These are phyloP conservation scores for Thalassiosira mediterranea DNA, from an alignment of 352 stramenopile species.

Conservation along the genomic window DNA sequence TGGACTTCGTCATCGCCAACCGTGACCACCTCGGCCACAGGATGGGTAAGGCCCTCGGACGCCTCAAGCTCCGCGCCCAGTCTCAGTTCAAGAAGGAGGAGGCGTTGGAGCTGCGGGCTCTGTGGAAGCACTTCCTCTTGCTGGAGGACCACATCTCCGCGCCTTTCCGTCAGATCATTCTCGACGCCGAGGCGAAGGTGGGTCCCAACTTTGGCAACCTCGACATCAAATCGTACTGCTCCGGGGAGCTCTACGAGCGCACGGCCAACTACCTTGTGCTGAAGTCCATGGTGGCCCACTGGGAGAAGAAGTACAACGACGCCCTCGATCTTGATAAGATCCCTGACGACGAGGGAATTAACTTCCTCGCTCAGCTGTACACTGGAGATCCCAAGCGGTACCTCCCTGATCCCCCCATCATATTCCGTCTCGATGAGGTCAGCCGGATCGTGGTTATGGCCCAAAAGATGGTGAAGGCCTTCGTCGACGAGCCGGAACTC, in stretches of 20 bases:
- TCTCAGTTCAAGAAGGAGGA: constrained; percentile 61
- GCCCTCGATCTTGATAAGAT: constrained; percentile 69
- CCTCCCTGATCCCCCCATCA: constrained; percentile 73
- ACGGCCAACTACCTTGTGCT: constrained; percentile 79
- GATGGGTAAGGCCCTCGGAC: constrained; percentile 71
- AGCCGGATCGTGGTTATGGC: constrained; percentile 75
- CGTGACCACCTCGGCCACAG: constrained; percentile 67
- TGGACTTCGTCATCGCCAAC: constrained; percentile 82
- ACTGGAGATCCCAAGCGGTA: constrained; percentile 78
- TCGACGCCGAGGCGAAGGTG: constrained; percentile 72
- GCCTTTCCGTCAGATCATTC: constrained; percentile 82
- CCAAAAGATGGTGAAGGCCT: constrained; percentile 76
- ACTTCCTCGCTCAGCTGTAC: constrained; percentile 58
- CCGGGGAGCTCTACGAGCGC: constrained; percentile 71
- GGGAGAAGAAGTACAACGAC: constrained; percentile 84
- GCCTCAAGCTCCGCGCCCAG: constrained; percentile 64
- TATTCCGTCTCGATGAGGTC: constrained; percentile 76
- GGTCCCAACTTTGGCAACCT: constrained; percentile 84
- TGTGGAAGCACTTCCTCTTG: constrained; percentile 76
- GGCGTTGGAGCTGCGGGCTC: constrained; percentile 48
- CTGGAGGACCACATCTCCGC: constrained; percentile 83
- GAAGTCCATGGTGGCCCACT: constrained; percentile 82
- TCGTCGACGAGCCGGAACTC: constrained; percentile 64
- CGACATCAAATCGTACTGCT: constrained; percentile 66
- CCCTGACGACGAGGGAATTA: constrained; percentile 38